Evolutionary conservation across 2,329 filamentous ascomycete species (phyloP), one percentile per base, ranked within the genome.

Genomic region (Didymella arachidicola): DNA sequence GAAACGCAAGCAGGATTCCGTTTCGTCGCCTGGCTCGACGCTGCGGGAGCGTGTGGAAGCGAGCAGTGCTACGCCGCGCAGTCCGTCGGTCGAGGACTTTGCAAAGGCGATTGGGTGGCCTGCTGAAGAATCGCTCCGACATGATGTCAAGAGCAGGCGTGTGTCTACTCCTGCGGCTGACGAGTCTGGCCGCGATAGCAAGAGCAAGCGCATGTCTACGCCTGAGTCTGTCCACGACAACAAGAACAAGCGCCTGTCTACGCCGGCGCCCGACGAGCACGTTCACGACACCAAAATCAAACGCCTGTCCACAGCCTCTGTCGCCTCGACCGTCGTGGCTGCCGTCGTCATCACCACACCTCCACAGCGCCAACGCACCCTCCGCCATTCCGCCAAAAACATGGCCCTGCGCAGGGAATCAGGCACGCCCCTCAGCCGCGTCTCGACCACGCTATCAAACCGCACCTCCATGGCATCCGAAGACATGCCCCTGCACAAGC

Each of bases 301-400:
- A 62, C 79, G 84, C 42, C 73, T 80, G 19, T 87, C 85, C 14
- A 79, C 71, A 16, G 72, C 80, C 2, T 87, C 85, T 2, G 79
- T 80, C 22, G 78, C 80, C 11, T 86, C 84, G 6, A 84, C 83
- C 0, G 77, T 86, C 16, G 83, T 80, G 7, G 78, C 85, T 73
- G 84, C 82, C 12, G 78, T 84, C 67, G 83, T 87, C 29, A 79
- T 86, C 43, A 78, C 83, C 18, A 79, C 79, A 16, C 80, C 82
- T 4, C 81, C 79, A 38, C 79, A 77, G 59, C 74, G 78, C 36
- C 77, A 72, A 51, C 72, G 68, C 26, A 81, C 78, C 1, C 72
- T 87, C 49, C 81, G 85, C 49, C 84, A 86, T 67, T 81, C 80
- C 6, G 81, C 80, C 44, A 86, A 82, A 71, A 83, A 83, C 59